A percentile compares a stretch with the other conserved stretches of the same genome.
Conservation (phyloP, 768 basidiomycete species). For the Boletus rex-veris region DNA sequence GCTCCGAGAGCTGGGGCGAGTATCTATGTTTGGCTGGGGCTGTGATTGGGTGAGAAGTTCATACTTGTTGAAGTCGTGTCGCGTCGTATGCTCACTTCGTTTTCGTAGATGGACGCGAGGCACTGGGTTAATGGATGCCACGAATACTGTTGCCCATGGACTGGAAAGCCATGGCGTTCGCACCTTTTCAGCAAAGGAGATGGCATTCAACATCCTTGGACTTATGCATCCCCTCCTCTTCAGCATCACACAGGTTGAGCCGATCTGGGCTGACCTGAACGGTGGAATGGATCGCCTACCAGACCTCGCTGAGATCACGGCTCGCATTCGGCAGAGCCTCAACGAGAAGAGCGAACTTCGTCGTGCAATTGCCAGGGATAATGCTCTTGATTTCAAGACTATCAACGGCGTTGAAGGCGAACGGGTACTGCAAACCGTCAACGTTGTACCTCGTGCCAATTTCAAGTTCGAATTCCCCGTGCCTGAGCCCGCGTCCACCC, state of each 20-base stretch:
- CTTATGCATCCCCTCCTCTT: constrained; percentile 99
- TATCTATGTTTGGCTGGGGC: constrained; percentile 97
- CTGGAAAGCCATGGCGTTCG: constrained; percentile 91
- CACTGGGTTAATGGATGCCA: constrained; percentile 94
- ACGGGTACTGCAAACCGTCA: constrained; percentile 85
- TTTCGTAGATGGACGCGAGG: constrained; percentile 87
- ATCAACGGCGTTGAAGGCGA: constrained; percentile 90
- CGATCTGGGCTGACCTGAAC: constrained; percentile 98
- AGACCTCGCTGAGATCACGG: constrained; percentile 89
- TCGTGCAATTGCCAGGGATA: constrained; percentile 90
- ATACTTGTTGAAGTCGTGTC: constrained; percentile 6
- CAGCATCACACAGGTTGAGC: constrained; percentile 99
- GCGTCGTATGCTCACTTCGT: constrained; percentile 5
- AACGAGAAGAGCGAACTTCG: constrained; percentile 89
- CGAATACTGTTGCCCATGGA: constrained; percentile 91
- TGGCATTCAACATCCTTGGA: constrained; percentile 99
- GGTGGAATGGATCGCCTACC: constrained; percentile 98
- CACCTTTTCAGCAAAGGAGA: constrained; percentile 99
- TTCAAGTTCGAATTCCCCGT: constrained; percentile 94
- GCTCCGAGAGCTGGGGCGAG: constrained; percentile 98
- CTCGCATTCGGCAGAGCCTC: constrained; percentile 76
- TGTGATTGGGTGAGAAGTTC: constrained; percentile 79
- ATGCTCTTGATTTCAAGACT: constrained; percentile 92
- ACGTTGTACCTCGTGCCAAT: constrained; percentile 95
- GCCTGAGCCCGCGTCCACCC: constrained; percentile 66